Percentiles rank a stretch among this genome's conserved stretches.
phyloP scores from a whole-genome alignment of 352 stramenopile genomes.

The Elongisporangium prolatum region DNA sequence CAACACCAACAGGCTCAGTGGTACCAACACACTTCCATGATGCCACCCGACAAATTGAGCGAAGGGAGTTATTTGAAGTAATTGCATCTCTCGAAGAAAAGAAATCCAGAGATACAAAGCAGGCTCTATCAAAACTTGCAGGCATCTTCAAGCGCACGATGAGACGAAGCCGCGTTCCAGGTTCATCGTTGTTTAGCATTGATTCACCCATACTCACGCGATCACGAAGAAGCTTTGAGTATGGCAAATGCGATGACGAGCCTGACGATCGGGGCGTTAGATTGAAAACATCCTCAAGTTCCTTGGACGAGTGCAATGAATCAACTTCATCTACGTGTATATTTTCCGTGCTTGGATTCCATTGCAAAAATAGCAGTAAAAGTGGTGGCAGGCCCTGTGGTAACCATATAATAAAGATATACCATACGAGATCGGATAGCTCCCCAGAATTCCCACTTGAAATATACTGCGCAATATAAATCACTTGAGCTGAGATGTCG shows the following conservation, averaged over 20 bases:
- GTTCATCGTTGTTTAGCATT: slow-evolving; percentile 76
- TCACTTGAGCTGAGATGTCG: slow-evolving; percentile 84
- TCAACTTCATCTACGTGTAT: slow-evolving; percentile 51
- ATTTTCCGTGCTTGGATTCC: slow-evolving; percentile 77
- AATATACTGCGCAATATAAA: slow-evolving; percentile 85
- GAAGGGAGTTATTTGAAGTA: slow-evolving; percentile 37
- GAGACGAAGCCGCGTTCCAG: slow-evolving; percentile 72
- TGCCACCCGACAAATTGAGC: slow-evolving; percentile 46
- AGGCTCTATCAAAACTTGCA: slow-evolving; percentile 66
- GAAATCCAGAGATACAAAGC: slow-evolving; percentile 83
- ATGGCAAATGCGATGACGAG: slow-evolving; percentile 78
- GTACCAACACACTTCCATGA: slow-evolving; percentile 83
- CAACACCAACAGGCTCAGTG: slow-evolving; percentile 69
- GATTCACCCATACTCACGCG: slow-evolving; percentile 74
- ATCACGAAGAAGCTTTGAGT: slow-evolving; percentile 67
- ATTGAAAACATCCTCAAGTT: slow-evolving; percentile 72
- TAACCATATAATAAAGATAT: slow-evolving; percentile 86
- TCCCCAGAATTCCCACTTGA: slow-evolving; percentile 52
- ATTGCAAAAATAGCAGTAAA: slow-evolving; percentile 80
- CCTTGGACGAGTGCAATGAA: slow-evolving; percentile 64
- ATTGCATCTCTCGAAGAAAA: slow-evolving; percentile 73
- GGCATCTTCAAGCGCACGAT: slow-evolving; percentile 83
- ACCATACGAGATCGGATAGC: slow-evolving; percentile 81
- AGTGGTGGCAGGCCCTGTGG: slow-evolving; percentile 70
- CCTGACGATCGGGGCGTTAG: slow-evolving; percentile 70